Percentiles rank a stretch among this genome's conserved stretches.
Evolutionary conservation across 2,329 filamentous ascomycete species (phyloP).

Genomic region (Verticillium isaacii): DNA sequence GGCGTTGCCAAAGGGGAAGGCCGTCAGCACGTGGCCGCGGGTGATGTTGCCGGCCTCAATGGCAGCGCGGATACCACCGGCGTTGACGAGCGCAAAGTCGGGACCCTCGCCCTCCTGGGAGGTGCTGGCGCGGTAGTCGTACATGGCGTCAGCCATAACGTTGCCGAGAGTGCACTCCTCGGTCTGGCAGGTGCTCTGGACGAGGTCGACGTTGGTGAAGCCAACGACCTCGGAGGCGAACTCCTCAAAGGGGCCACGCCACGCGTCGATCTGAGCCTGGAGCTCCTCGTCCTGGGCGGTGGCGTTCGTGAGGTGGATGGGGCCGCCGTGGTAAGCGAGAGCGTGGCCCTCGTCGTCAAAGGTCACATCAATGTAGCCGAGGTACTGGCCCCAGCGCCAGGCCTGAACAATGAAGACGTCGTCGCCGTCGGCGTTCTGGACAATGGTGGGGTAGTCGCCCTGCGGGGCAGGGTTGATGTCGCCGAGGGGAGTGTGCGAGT

Average conservation of each 20-base stretch:
- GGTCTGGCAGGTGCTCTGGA: constrained; percentile 53
- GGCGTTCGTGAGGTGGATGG: constrained; percentile 59
- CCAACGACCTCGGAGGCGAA: constrained; percentile 56
- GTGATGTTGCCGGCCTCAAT: constrained; percentile 59
- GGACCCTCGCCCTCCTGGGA: constrained; percentile 31
- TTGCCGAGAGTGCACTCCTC: constrained; percentile 55
- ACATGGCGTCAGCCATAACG: constrained; percentile 55
- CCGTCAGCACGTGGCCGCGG: constrained; percentile 57
- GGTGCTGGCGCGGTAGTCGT: constrained; percentile 51
- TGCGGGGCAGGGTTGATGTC: constrained; percentile 48
- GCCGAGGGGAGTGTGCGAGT: constrained; percentile 57
- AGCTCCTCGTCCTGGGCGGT: constrained; percentile 52
- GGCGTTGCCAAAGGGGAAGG: constrained; percentile 63
- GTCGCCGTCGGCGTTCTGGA: constrained; percentile 54
- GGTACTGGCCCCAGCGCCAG: constrained; percentile 64
- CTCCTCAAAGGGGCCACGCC: constrained; percentile 57
- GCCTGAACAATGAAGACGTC: constrained; percentile 66
- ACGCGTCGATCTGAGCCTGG: constrained; percentile 52
- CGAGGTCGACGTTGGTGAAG: constrained; percentile 47
- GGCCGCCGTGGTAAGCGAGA: constrained; percentile 57
- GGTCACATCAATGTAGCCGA: constrained; percentile 63
- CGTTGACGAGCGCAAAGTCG: constrained; percentile 58
- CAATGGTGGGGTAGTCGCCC: constrained; percentile 61
- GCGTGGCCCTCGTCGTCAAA: constrained; percentile 58
- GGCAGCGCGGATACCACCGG: constrained; percentile 58